Evolutionary conservation across 2,329 filamentous ascomycete species (phyloP).

Genomic region (Emmonsia crescens): DNA sequence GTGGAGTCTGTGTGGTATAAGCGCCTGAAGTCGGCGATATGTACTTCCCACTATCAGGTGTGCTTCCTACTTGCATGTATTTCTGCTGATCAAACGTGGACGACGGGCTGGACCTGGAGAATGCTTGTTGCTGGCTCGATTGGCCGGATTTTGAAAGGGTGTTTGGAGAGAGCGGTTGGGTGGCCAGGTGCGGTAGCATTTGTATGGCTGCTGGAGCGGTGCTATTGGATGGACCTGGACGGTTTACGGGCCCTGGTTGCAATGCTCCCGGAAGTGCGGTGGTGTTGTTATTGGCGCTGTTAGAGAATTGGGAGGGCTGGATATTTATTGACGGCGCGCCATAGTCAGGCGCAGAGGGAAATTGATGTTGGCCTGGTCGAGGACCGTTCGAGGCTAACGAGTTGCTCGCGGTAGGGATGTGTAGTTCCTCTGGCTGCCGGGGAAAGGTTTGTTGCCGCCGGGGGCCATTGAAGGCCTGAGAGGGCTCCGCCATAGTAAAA

Average conservation of each 20-base stretch:
- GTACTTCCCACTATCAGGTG: conserved; percentile 58
- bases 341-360: conserved; percentile 42
- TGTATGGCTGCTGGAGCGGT: conserved; percentile 51
- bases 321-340: conserved; percentile 47
- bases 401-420: conserved; percentile 37
- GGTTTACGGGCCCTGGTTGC: conserved; percentile 43
- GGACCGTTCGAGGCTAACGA: conserved; percentile 29
- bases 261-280: conserved; percentile 48
- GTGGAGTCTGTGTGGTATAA: conserved; percentile 43
- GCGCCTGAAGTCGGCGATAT: conserved; percentile 35
- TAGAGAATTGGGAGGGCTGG: conserved; percentile 45
- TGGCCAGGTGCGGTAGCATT: conserved; percentile 42
- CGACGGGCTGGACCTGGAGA: conserved; percentile 76
- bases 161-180: conserved; percentile 32
- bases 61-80: conserved; percentile 53
- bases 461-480: conserved; percentile 40
- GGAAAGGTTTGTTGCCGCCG: conserved; percentile 38
- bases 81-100: conserved; percentile 50
- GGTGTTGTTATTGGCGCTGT: conserved; percentile 26
- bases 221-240: conserved; percentile 42
- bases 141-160: conserved; percentile 56
- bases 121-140: conserved; percentile 57
- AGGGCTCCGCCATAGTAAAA: conserved; percentile 32
- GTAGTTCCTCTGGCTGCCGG: conserved; percentile 46
- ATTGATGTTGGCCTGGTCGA: conserved; percentile 34